These are phyloP conservation scores for barrel medic (Medicago truncatula) DNA, from an alignment of 306 rosid species.

Conservation along the genomic window DNA sequence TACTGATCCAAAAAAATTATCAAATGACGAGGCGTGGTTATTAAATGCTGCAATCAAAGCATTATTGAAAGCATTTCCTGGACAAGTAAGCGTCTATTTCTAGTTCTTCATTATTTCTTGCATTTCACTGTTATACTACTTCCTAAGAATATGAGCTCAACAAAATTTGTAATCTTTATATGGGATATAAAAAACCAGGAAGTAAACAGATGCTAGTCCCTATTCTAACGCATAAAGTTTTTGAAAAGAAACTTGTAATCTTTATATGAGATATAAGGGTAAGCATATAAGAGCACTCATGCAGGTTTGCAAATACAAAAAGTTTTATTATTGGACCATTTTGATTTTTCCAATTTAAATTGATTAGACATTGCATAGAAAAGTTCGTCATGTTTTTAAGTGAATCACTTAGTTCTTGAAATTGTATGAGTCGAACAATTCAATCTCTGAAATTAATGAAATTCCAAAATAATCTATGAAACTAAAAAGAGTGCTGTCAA, in stretches of 20 bases:
- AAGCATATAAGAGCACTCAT: no score
- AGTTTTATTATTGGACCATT: no score
- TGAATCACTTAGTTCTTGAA: no score
- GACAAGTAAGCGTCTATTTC: constrained; percentile 61
- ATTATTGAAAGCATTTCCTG: constrained; percentile 75
- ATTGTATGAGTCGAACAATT: background rate
- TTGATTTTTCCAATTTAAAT: no score
- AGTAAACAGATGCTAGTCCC: no score
- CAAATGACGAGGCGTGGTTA: constrained; percentile 57
- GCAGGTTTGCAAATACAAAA: no score
- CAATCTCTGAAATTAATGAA: background rate
- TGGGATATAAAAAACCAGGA: no score
- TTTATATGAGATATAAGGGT: no score
- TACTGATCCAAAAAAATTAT: constrained; percentile 38
- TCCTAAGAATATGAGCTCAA: background rate
- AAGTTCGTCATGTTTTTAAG: no score
- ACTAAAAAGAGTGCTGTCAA: background rate
- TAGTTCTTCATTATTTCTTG: constrained; percentile 35
- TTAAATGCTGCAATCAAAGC: constrained; percentile 67
- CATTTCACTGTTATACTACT: background rate
- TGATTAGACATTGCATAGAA: no score
- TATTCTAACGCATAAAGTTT: no score
- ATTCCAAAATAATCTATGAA: background rate
- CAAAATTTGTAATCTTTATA: background rate
- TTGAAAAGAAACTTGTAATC: no score